Percentiles rank a stretch among this genome's conserved stretches.
Evolutionary conservation across 805 yeast genomes (phyloP).

Genomic region (Candida dajiaensis): DNA sequence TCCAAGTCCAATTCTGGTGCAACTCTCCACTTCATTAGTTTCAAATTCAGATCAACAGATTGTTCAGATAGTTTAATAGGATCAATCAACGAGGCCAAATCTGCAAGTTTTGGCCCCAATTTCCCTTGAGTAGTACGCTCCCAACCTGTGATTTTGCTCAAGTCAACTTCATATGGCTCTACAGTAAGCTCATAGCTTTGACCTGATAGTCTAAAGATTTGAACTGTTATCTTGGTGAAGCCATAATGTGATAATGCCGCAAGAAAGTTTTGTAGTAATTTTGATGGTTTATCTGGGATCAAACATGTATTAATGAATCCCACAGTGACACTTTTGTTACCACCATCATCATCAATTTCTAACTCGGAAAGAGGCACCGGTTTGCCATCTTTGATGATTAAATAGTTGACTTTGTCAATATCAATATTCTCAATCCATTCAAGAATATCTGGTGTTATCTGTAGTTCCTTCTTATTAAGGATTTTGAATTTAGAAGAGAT

Average conservation of each 20-base stretch:
- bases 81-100: constrained; percentile 73
- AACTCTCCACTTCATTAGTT: constrained; percentile 95
- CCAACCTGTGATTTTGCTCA: constrained; percentile 70
- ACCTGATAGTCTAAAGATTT: constrained; percentile 33
- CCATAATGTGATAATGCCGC: constrained; percentile 37
- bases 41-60: constrained; percentile 85
- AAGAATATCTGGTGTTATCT: constrained; percentile 8
- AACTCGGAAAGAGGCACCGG: constrained; percentile 15
- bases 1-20: constrained; percentile 79
- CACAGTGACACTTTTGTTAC: constrained; percentile 19
- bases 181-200: constrained; percentile 27
- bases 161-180: constrained; percentile 7
- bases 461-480: constrained; percentile 1
- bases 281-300: constrained; percentile 36
- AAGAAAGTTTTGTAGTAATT: constrained; percentile 54
- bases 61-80: constrained; percentile 83
- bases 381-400: constrained; percentile 18
- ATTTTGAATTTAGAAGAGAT: constrained; percentile 46
- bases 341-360: constrained; percentile 2
- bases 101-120: constrained; percentile 77
- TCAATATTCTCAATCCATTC: constrained; percentile 10
- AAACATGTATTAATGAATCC: constrained; percentile 37
- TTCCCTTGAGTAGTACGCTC: constrained; percentile 72
- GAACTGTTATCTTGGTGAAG: constrained; percentile 29
- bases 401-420: constrained; percentile 23